Evolutionary conservation across 352 stramenopile genomes (phyloP).

Genomic region (Phytophthora meadii): DNA sequence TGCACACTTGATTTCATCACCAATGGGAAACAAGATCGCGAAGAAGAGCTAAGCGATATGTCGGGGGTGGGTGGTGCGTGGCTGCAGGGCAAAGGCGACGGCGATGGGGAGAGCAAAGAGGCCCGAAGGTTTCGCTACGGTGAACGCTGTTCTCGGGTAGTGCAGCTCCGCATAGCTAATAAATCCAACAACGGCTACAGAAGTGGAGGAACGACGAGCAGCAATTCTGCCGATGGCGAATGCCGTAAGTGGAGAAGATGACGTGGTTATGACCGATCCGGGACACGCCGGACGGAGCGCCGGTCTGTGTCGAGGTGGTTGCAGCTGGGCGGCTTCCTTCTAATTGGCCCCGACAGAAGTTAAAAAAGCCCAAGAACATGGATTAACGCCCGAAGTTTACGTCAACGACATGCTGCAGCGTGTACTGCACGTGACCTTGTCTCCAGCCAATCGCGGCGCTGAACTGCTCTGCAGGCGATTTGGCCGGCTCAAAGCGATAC

Average conservation of each 20-base stretch:
- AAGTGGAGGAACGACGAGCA: slow-evolving; percentile 57
- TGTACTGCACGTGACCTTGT: slow-evolving; percentile 71
- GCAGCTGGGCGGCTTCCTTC: too few relatives aligned
- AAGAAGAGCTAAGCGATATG: slow-evolving; percentile 24
- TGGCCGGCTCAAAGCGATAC: slow-evolving; percentile 28
- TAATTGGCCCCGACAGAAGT: slow-evolving; percentile 22
- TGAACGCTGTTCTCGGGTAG: slow-evolving; percentile 27
- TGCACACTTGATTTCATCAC: background rate
- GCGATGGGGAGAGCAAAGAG: slow-evolving; percentile 50
- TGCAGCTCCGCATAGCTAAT: slow-evolving; percentile 39
- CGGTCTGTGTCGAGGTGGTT: slow-evolving; percentile 14
- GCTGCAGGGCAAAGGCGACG: slow-evolving; percentile 56
- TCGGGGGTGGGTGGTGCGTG: slow-evolving; percentile 63
- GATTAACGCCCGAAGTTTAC: slow-evolving; percentile 51
- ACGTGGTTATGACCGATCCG: slow-evolving; percentile 37
- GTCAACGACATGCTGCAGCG: slow-evolving; percentile 84
- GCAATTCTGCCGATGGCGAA: slow-evolving; percentile 33
- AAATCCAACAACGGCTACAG: slow-evolving; percentile 69
- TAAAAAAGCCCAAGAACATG: slow-evolving; percentile 51
- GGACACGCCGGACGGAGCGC: slow-evolving; percentile 9
- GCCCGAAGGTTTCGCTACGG: slow-evolving; percentile 20
- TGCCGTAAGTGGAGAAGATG: slow-evolving; percentile 2
- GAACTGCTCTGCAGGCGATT: too few relatives aligned
- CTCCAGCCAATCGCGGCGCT: slow-evolving; percentile 16
- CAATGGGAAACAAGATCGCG: slow-evolving; percentile 16